Percentiles rank a stretch among this genome's conserved stretches.
Evolutionary conservation across 2,329 filamentous ascomycete genomes (phyloP).

Genomic region (Colletotrichum sp.): DNA sequence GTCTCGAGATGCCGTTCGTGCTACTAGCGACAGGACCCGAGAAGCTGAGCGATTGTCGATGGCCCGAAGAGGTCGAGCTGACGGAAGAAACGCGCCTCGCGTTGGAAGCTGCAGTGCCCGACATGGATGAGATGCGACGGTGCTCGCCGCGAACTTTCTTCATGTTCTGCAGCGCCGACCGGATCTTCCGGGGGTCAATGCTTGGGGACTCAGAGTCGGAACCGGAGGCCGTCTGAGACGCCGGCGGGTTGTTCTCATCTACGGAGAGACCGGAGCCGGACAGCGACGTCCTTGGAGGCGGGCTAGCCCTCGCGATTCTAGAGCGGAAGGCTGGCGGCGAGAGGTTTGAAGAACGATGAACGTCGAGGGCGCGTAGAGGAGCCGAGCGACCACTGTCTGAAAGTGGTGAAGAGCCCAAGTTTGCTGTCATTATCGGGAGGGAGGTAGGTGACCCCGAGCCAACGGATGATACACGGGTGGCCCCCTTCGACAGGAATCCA

Average conservation of each 20-base stretch:
- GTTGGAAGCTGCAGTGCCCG: constrained; percentile 37
- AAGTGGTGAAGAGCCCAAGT: constrained; percentile 56
- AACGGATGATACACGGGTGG: constrained; percentile 38
- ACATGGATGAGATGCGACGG: constrained; percentile 46
- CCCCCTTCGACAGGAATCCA: constrained; percentile 75
- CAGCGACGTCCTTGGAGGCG: constrained; percentile 37
- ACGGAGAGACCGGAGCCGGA: constrained; percentile 32
- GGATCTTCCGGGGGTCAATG: constrained; percentile 60
- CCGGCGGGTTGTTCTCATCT: constrained; percentile 59
- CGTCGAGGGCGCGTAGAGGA: constrained; percentile 56
- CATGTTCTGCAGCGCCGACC: constrained; percentile 57
- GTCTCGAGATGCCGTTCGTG: constrained; percentile 61
- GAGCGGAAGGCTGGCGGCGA: constrained; percentile 45
- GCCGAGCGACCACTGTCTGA: constrained; percentile 50
- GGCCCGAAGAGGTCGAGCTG: background rate
- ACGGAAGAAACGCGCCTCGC: constrained; percentile 52
- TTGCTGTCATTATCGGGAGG: constrained; percentile 60
- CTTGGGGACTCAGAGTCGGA: constrained; percentile 56
- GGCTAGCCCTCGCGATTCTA: constrained; percentile 31
- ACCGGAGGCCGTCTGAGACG: constrained; percentile 41
- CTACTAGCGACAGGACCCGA: constrained; percentile 50
- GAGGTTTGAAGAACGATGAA: constrained; percentile 54
- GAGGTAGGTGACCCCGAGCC: constrained; percentile 66
- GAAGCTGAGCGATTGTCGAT: constrained; percentile 36
- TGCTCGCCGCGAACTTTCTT: constrained; percentile 46